Evolutionary conservation across 2,329 filamentous ascomycete species (phyloP).

Genomic region (Scedosporium minutisporum): DNA sequence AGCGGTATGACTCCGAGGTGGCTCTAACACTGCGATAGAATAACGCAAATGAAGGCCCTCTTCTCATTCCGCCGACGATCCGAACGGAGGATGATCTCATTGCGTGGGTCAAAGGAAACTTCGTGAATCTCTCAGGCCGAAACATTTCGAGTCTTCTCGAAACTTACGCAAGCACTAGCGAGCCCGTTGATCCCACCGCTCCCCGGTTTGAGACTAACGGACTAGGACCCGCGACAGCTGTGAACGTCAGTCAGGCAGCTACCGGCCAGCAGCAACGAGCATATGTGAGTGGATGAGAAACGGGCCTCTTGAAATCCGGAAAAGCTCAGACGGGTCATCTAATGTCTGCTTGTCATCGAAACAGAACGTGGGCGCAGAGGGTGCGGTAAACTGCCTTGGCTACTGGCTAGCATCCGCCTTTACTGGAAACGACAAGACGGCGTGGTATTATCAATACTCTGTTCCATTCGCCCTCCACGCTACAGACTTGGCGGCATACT

Average conservation of each 20-base stretch:
- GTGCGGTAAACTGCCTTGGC: slow-evolving; percentile 44
- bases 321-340: neutral
- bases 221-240: slow-evolving; percentile 29
- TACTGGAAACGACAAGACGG: slow-evolving; percentile 17
- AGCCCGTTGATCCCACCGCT: slow-evolving; percentile 13
- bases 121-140: slow-evolving; percentile 21
- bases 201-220: slow-evolving; percentile 28
- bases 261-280: slow-evolving; percentile 46
- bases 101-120: slow-evolving; percentile 21
- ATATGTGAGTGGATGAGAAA: slow-evolving; percentile 11
- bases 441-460: slow-evolving; percentile 41
- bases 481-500: slow-evolving; percentile 26
- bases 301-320: neutral
- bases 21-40: slow-evolving; percentile 12
- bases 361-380: slow-evolving; percentile 42
- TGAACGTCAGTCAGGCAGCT: slow-evolving; percentile 37
- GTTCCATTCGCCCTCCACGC: slow-evolving; percentile 29
- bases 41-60: slow-evolving; percentile 27
- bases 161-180: slow-evolving; percentile 17
- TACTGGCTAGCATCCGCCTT: slow-evolving; percentile 47
- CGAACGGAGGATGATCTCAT: slow-evolving; percentile 19
- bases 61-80: slow-evolving; percentile 25
- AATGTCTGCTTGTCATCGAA: neutral
- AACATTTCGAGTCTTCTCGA: slow-evolving; percentile 22
- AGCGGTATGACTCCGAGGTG: neutral